These are phyloP conservation scores for Kitagawia praeruptora DNA, from an alignment of 129 eudicot genomes.

Conservation along the genomic window DNA sequence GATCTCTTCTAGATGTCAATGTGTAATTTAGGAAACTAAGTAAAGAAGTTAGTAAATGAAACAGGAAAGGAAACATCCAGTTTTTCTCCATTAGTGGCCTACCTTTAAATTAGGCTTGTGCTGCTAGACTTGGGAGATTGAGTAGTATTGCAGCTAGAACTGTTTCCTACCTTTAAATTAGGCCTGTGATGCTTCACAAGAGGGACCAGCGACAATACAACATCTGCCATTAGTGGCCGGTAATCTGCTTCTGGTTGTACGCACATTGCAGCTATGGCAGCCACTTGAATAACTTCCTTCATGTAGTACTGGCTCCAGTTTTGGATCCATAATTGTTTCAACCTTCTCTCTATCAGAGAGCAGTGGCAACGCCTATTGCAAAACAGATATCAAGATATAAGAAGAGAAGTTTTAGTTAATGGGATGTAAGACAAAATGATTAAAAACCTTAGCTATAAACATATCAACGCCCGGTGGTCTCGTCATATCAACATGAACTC, in stretches of 20 bases:
- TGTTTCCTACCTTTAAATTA: slow-evolving; percentile 32
- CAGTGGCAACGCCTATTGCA: slow-evolving; percentile 62
- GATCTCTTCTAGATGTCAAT: too few species aligned
- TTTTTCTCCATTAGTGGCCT: too few species aligned
- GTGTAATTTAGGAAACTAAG: too few species aligned
- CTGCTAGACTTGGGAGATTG: slow-evolving; percentile 66
- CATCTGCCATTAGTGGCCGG: slow-evolving; percentile 92
- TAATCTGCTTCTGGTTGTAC: slow-evolving; percentile 94
- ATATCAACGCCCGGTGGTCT: slow-evolving; percentile 55
- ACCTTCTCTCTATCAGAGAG: slow-evolving; percentile 79
- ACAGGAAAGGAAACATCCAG: too few species aligned
- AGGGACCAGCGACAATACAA: slow-evolving; percentile 82
- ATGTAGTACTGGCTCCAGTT: slow-evolving; percentile 71
- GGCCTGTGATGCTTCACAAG: slow-evolving; percentile 54
- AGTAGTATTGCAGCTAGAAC: slow-evolving; percentile 29
- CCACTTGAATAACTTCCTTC: slow-evolving; percentile 91
- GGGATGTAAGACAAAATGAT: neutral
- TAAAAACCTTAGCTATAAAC: neutral
- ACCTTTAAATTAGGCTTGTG: too few species aligned
- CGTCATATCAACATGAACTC: slow-evolving; percentile 83
- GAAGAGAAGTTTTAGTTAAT: neutral
- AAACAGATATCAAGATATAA: neutral
- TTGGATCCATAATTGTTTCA: slow-evolving; percentile 76
- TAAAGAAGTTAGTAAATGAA: too few species aligned
- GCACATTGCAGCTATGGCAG: slow-evolving; percentile 97